These are phyloP conservation scores for Coemansia sp. DNA, from an alignment of 192 early-diverging fungal species.

Conservation along the genomic window DNA sequence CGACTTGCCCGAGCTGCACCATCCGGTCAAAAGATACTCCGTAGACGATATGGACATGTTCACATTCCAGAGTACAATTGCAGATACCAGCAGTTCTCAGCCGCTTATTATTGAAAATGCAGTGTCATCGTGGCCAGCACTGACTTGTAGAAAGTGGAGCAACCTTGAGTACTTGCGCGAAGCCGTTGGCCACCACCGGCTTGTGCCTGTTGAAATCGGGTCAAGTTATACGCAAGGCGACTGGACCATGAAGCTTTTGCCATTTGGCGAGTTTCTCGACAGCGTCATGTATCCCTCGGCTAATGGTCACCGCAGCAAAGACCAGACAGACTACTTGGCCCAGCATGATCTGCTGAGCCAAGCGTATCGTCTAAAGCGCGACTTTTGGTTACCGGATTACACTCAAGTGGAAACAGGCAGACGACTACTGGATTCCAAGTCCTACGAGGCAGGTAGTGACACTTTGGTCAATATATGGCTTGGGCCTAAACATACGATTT, in stretches of 20 bases:
- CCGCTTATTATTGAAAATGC: slow-evolving; percentile 39
- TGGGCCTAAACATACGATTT: slow-evolving; percentile 77
- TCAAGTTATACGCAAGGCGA: slow-evolving; percentile 69
- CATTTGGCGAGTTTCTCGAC: slow-evolving; percentile 70
- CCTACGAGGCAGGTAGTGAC: slow-evolving; percentile 9
- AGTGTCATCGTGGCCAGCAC: slow-evolving; percentile 39
- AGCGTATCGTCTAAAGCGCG: slow-evolving; percentile 64
- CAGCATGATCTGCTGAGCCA: slow-evolving; percentile 85
- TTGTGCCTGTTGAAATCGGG: slow-evolving; percentile 84
- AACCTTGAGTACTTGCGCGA: slow-evolving; percentile 60
- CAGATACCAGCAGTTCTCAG: not conserved
- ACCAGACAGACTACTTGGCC: slow-evolving; percentile 67
- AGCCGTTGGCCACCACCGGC: slow-evolving; percentile 63
- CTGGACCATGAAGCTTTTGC: slow-evolving; percentile 76
- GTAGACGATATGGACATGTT: slow-evolving; percentile 14
- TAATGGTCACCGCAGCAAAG: not conserved
- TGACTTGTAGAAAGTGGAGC: slow-evolving; percentile 57
- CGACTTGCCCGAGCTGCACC: not conserved
- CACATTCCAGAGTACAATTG: slow-evolving; percentile 19
- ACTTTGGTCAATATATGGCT: slow-evolving; percentile 70
- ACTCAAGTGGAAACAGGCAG: slow-evolving; percentile 58
- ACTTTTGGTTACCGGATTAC: slow-evolving; percentile 80
- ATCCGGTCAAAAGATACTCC: slow-evolving; percentile 10
- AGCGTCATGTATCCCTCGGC: slow-evolving; percentile 12
- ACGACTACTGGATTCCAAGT: not conserved